Conservation (phyloP, 2,329 filamentous ascomycete genomes). For the Pyrenochaeta sp. region DNA sequence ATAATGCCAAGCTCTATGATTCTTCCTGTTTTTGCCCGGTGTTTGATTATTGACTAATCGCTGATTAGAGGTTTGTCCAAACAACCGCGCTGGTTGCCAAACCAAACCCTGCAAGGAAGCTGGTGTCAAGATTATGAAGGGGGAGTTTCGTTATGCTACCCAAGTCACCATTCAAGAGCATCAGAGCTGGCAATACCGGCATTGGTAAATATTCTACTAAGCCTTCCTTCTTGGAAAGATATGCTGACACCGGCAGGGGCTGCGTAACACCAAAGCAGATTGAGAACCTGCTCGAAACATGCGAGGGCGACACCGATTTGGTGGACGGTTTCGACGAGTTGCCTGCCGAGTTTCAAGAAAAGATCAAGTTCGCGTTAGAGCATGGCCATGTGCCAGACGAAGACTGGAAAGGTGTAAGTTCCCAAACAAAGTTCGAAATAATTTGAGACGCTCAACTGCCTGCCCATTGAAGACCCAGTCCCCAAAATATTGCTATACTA, state of each 20-base stretch:
- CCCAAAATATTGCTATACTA: slow-evolving; percentile 45
- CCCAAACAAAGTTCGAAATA: not conserved
- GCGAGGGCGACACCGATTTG: slow-evolving; percentile 67
- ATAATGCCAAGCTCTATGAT: not conserved
- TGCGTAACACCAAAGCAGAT: slow-evolving; percentile 84
- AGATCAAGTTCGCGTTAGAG: slow-evolving; percentile 74
- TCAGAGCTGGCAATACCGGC: slow-evolving; percentile 78
- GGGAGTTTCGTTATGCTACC: slow-evolving; percentile 75
- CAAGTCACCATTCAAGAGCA: slow-evolving; percentile 71
- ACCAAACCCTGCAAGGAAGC: slow-evolving; percentile 75
- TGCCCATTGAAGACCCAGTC: not conserved
- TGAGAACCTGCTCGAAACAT: slow-evolving; percentile 67
- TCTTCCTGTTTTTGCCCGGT: no score
- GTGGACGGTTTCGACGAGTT: slow-evolving; percentile 87
- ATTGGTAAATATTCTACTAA: slow-evolving; percentile 71
- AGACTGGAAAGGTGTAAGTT: slow-evolving; percentile 86
- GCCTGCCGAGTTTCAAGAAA: slow-evolving; percentile 72
- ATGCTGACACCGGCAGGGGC: slow-evolving; percentile 67
- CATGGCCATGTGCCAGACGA: slow-evolving; percentile 84
- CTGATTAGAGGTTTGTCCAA: slow-evolving; percentile 44
- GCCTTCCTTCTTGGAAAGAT: not conserved
- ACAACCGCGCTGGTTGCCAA: slow-evolving; percentile 77
- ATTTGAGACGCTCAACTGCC: not conserved
- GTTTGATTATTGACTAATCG: slow-evolving; percentile 3
- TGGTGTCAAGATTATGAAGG: slow-evolving; percentile 74